These are phyloP conservation scores for Claviceps sp. DNA, from an alignment of 2,329 filamentous ascomycete genomes.

Conservation along the genomic window DNA sequence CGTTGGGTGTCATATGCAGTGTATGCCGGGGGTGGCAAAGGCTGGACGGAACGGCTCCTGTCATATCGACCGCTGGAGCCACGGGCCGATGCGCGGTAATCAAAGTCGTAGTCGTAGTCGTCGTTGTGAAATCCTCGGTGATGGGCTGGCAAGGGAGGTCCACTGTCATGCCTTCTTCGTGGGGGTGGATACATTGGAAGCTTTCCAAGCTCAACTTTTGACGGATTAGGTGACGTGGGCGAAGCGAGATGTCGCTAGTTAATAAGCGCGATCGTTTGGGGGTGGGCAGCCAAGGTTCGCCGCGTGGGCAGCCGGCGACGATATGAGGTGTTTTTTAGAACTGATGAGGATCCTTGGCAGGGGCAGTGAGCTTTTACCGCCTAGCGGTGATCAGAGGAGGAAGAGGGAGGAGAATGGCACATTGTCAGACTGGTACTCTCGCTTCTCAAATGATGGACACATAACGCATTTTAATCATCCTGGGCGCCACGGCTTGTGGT, in stretches of 20 bases:
- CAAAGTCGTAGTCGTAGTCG: background rate
- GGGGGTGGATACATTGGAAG: background rate
- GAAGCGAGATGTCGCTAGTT: background rate
- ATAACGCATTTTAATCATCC: too few relatives aligned
- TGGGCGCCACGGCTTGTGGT: too few relatives aligned
- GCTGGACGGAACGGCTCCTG: background rate
- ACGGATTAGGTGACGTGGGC: background rate
- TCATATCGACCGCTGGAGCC: background rate
- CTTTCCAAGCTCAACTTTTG: background rate
- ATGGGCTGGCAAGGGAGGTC: background rate
- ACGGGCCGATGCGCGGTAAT: background rate
- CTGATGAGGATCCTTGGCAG: background rate
- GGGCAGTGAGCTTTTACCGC: background rate
- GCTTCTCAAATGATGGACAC: too few relatives aligned
- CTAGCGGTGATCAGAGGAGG: background rate
- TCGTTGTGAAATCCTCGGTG: background rate
- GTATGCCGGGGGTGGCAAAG: background rate
- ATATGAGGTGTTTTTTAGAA: background rate
- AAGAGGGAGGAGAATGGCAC: too few relatives aligned
- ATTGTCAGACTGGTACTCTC: too few relatives aligned
- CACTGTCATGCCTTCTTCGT: slow-evolving; percentile 2
- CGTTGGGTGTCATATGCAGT: background rate
- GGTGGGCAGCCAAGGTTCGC: background rate
- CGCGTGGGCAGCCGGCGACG: too few relatives aligned
- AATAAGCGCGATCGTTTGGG: background rate